Conservation (phyloP, 2,329 filamentous ascomycete genomes). For the Aspergillus intermedius region DNA sequence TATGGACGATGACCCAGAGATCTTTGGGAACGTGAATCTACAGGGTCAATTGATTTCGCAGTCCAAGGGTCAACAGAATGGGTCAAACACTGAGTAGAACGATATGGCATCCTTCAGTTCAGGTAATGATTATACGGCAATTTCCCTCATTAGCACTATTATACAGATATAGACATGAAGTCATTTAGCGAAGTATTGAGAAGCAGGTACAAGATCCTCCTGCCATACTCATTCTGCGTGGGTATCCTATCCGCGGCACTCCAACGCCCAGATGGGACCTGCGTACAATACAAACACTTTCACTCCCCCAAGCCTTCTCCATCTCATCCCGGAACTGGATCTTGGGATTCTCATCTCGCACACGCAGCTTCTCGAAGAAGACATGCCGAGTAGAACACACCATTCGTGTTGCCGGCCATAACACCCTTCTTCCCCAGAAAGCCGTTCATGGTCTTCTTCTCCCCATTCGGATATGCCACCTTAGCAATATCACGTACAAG, state of each 20-base stretch:
- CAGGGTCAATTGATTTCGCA: background rate
- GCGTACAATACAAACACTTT: background rate
- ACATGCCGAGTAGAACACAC: slow-evolving; percentile 48
- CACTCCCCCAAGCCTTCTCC: slow-evolving; percentile 36
- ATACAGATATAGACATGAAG: too few species aligned
- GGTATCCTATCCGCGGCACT: background rate
- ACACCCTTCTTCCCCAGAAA: slow-evolving; percentile 49
- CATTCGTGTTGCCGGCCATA: slow-evolving; percentile 43
- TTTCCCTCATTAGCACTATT: too few species aligned
- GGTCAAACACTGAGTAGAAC: background rate
- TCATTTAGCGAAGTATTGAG: too few species aligned
- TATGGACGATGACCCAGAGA: slow-evolving; percentile 38
- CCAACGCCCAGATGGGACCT: background rate
- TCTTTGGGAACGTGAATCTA: background rate
- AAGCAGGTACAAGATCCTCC: too few species aligned
- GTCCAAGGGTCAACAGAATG: background rate
- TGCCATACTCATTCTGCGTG: background rate
- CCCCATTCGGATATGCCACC: slow-evolving; percentile 32
- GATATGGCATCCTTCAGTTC: too few species aligned
- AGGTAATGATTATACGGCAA: too few species aligned
- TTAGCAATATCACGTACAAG: slow-evolving; percentile 47
- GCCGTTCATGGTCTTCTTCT: slow-evolving; percentile 41
- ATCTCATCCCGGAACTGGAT: slow-evolving; percentile 47
- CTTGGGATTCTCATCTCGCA: slow-evolving; percentile 49
- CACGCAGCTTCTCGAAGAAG: slow-evolving; percentile 54